These are phyloP conservation scores for Articulospora tetracladia DNA, from an alignment of 495 filamentous ascomycete species.

Conservation along the genomic window DNA sequence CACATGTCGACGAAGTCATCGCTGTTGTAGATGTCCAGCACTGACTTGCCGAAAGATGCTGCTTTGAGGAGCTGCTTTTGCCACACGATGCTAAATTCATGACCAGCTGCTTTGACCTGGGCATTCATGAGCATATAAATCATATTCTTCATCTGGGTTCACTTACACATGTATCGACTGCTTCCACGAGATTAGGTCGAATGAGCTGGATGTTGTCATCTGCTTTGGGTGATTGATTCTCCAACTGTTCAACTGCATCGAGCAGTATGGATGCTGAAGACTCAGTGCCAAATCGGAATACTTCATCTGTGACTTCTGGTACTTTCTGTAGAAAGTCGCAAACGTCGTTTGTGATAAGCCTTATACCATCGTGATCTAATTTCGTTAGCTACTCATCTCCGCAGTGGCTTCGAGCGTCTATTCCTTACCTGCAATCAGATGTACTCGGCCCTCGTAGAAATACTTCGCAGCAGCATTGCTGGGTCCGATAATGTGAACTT, in stretches of 20 bases:
- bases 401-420: neutral
- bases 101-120: slow-evolving; percentile 73
- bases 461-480: slow-evolving; percentile 75
- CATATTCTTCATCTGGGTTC: neutral
- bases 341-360: slow-evolving; percentile 82
- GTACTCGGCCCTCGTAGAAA: slow-evolving; percentile 87
- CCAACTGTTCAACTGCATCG: slow-evolving; percentile 87
- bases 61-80: slow-evolving; percentile 94
- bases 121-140: slow-evolving; percentile 5
- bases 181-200: slow-evolving; percentile 76
- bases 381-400: slow-evolving; percentile 20
- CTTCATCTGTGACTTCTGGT: slow-evolving; percentile 79
- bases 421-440: slow-evolving; percentile 75
- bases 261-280: slow-evolving; percentile 86
- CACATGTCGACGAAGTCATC: slow-evolving; percentile 99
- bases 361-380: slow-evolving; percentile 83
- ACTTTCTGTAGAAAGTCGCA: slow-evolving; percentile 97
- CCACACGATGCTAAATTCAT: slow-evolving; percentile 87
- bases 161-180: slow-evolving; percentile 77
- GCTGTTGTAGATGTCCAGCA: slow-evolving; percentile 91
- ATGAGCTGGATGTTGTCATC: slow-evolving; percentile 97
- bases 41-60: slow-evolving; percentile 94
- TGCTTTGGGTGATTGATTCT: slow-evolving; percentile 91
- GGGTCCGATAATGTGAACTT: slow-evolving; percentile 91
- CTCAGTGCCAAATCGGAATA: slow-evolving; percentile 82